These are phyloP conservation scores for Sporothrix dimorphospora DNA, from an alignment of 2,329 filamentous ascomycete genomes.

Conservation along the genomic window DNA sequence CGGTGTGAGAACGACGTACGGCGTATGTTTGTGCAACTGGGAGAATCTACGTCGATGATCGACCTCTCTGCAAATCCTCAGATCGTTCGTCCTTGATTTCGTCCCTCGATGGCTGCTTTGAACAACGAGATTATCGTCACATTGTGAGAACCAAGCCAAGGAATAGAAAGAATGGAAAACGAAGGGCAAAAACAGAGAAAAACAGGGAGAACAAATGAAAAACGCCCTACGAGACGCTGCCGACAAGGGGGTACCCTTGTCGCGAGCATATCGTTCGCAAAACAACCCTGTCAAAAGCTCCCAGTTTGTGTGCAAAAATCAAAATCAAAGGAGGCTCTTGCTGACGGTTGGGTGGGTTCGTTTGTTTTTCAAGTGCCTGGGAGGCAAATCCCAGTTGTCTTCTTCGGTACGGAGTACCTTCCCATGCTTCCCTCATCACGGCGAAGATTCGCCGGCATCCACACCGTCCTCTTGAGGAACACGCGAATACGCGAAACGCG, in stretches of 20 bases:
- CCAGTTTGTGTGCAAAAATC: not conserved
- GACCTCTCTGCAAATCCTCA: not conserved
- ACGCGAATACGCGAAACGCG: not conserved
- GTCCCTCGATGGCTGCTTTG: not conserved
- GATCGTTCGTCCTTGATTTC: not conserved
- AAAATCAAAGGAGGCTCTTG: conserved; percentile 9
- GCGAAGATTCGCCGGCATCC: too few species aligned
- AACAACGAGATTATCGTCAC: not conserved
- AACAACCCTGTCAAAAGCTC: not conserved
- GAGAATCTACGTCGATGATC: not conserved
- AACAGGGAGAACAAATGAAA: not conserved
- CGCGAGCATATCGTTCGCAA: not conserved
- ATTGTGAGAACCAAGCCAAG: not conserved
- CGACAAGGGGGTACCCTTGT: not conserved
- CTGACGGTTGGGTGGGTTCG: not conserved
- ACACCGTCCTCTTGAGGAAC: not conserved
- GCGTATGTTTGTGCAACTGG: not conserved
- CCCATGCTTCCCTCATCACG: not conserved
- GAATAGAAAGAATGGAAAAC: not conserved
- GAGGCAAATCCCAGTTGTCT: not conserved
- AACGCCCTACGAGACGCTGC: not conserved
- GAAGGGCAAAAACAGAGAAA: not conserved
- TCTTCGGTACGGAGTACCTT: not conserved
- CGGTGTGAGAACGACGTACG: not conserved
- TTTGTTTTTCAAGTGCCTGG: not conserved